Base-by-base conservation (phyloP, 495 filamentous ascomycete genomes). In the Thermochaetoides thermophila region DNA sequence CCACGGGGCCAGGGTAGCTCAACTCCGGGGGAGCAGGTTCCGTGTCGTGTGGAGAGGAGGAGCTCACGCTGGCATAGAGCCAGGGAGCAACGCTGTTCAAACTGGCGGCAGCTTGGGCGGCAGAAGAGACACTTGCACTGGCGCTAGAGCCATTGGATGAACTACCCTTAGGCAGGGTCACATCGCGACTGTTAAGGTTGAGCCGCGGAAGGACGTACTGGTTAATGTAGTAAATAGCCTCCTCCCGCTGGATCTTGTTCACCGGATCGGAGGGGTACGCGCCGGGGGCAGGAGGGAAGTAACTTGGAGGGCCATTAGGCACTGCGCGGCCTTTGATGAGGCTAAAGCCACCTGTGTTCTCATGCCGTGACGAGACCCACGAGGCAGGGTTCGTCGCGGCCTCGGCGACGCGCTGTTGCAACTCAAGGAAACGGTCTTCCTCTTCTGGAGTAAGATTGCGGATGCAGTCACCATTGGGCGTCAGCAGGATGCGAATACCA, bases 391-490 rank as follows among this genome's bases (percentile, higher is more conserved):
- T 60, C 18, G 43, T 40, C 1, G 57, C 54, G 12, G 46, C 39
- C 19, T 60, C 49, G 4, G 63, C 57, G 29, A 79, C 57, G 31
- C 56, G 64, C 37, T 71, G 64, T 53, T 93, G 82, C 0, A 92
- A 64, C 32, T 72, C 63, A 10, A 95, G 57, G 38, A 81, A 87
- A 7, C 76, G 69, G 15, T 78, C 65, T 39, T 92, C 84, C 46
- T 91, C 81, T 18, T 81, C 77, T 10, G 64, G 48, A 8, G 69
- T 77, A 14, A 97, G 60, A 40, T 84, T 82, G 23, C 73, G 73
- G 17, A 95, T 63, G 34, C 80, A 77, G 35, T 76, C 73, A 3
- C 84, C 84, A 36, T 78, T 75, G 3, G 85, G 82, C 1, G 81
- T 85, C 32, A 89, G 73, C 29, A 89, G 57, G 32, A 74, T 69